phyloP scores from a whole-genome alignment of 345 rosid genomes.

The Conringia planisiliqua region DNA sequence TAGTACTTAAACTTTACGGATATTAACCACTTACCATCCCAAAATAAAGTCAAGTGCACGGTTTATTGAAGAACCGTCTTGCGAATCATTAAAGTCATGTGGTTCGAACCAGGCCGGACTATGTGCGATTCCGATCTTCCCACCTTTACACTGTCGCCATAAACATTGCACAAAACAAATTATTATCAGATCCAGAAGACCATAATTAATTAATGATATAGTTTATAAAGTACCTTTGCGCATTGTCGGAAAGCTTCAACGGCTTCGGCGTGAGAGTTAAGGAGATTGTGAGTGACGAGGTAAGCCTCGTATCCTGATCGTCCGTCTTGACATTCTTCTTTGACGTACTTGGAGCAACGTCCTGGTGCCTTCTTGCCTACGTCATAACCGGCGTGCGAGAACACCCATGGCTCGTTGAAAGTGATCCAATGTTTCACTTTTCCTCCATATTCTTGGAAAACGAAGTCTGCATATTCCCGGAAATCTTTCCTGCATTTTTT shows the following conservation, averaged over 20 bases:
- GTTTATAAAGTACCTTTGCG: not conserved
- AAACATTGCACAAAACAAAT: not conserved
- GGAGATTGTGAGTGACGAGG: constrained; percentile 26
- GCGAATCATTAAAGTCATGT: not conserved
- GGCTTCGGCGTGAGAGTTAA: constrained; percentile 31
- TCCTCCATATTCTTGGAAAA: constrained; percentile 37
- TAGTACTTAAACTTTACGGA: not conserved
- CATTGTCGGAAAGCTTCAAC: constrained; percentile 21
- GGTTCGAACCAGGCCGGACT: constrained; percentile 36
- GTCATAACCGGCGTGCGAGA: constrained; percentile 31
- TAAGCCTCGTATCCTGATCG: constrained; percentile 34
- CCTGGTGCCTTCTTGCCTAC: constrained; percentile 37
- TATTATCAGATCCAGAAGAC: not conserved
- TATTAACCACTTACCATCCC: constrained; percentile 25
- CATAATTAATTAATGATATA: not conserved
- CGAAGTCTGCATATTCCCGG: constrained; percentile 16
- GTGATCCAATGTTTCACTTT: constrained; percentile 52
- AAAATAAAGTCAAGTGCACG: constrained; percentile 26
- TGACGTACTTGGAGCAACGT: constrained; percentile 32
- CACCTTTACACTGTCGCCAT: constrained; percentile 15
- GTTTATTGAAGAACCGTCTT: constrained; percentile 3
- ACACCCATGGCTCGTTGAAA: constrained; percentile 47
- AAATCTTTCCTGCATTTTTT: constrained; percentile 16
- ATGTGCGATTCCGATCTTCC: constrained; percentile 29
- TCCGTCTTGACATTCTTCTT: constrained; percentile 27